Evolutionary conservation across 768 basidiomycete genomes (phyloP).

Genomic region (Guyanaporus albipodus): DNA sequence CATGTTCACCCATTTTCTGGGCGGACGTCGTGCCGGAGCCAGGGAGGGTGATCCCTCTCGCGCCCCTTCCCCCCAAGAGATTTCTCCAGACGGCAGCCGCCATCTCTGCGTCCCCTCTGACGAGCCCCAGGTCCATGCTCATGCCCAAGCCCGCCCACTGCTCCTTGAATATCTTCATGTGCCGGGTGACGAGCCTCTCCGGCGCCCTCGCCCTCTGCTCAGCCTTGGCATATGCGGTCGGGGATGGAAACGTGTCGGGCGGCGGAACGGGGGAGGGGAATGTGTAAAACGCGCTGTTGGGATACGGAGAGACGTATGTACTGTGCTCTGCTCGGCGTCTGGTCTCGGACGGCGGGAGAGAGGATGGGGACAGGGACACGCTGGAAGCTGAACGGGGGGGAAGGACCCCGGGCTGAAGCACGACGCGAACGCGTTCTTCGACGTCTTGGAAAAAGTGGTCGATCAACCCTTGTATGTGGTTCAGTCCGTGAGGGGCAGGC

Average conservation of each 20-base stretch:
- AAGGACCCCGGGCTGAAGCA: constrained; percentile 56
- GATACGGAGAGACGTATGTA: constrained; percentile 22
- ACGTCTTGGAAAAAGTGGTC: constrained; percentile 96
- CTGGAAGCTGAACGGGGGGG: constrained; percentile 19
- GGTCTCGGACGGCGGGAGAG: not conserved
- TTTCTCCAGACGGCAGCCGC: constrained; percentile 91
- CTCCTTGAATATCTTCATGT: constrained; percentile 90
- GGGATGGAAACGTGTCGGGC: constrained; percentile 26
- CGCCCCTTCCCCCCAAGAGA: constrained; percentile 80
- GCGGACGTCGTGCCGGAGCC: constrained; percentile 3
- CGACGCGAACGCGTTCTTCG: constrained; percentile 82
- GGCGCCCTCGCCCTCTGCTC: constrained; percentile 50
- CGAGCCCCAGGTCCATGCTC: constrained; percentile 73
- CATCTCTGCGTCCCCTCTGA: constrained; percentile 74
- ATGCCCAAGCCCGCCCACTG: constrained; percentile 85
- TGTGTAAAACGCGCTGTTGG: constrained; percentile 24
- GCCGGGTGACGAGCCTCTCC: constrained; percentile 73
- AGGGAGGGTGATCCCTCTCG: constrained; percentile 55
- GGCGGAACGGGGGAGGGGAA: constrained; percentile 24
- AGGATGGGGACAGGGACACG: constrained; percentile 10
- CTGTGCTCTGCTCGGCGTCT: constrained; percentile 22
- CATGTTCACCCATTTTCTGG: constrained; percentile 2
- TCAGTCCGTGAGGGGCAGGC: constrained; percentile 57
- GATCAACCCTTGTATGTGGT: constrained; percentile 77
- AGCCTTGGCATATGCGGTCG: constrained; percentile 26